phyloP scores from a whole-genome alignment of 1,139 yeast genomes.

The Dujonia santamariae region DNA sequence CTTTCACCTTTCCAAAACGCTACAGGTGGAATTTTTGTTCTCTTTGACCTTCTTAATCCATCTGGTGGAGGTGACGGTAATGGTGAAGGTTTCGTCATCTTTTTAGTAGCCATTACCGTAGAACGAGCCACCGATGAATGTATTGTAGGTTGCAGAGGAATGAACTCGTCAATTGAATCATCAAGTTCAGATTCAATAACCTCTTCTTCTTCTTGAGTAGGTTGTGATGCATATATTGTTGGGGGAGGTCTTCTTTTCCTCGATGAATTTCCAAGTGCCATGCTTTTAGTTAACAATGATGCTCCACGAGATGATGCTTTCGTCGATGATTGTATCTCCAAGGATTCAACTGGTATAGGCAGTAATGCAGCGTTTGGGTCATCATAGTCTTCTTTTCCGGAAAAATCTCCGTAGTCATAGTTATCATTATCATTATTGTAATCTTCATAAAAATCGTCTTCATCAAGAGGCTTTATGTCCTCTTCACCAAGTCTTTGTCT shows the following conservation, averaged over 20 bases:
- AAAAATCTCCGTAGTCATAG: slow-evolving; percentile 8
- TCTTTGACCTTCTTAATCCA: slow-evolving; percentile 49
- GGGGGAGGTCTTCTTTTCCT: slow-evolving; percentile 10
- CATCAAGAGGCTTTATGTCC: slow-evolving; percentile 8
- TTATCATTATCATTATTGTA: slow-evolving; percentile 11
- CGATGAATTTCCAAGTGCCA: slow-evolving; percentile 36
- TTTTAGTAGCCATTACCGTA: too few relatives aligned
- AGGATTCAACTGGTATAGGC: slow-evolving; percentile 3
- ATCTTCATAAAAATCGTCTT: slow-evolving; percentile 9
- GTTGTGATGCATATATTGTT: slow-evolving; percentile 10
- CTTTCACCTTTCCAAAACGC: slow-evolving; percentile 87
- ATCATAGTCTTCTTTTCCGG: slow-evolving; percentile 9
- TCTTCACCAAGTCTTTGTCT: slow-evolving; percentile 9
- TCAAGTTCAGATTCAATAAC: too few relatives aligned
- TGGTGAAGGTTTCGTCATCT: slow-evolving; percentile 28
- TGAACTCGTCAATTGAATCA: too few relatives aligned
- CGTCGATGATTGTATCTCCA: background rate
- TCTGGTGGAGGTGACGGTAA: slow-evolving; percentile 48
- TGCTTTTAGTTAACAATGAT: slow-evolving; percentile 28
- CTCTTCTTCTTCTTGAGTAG: slow-evolving; percentile 14
- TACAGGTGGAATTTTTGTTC: slow-evolving; percentile 69
- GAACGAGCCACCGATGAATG: too few relatives aligned
- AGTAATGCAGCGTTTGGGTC: slow-evolving; percentile 1
- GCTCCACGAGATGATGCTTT: slow-evolving; percentile 1
- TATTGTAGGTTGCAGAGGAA: too few relatives aligned